Conservation (phyloP, 2,329 filamentous ascomycete species). For the Epichloe elymi region DNA sequence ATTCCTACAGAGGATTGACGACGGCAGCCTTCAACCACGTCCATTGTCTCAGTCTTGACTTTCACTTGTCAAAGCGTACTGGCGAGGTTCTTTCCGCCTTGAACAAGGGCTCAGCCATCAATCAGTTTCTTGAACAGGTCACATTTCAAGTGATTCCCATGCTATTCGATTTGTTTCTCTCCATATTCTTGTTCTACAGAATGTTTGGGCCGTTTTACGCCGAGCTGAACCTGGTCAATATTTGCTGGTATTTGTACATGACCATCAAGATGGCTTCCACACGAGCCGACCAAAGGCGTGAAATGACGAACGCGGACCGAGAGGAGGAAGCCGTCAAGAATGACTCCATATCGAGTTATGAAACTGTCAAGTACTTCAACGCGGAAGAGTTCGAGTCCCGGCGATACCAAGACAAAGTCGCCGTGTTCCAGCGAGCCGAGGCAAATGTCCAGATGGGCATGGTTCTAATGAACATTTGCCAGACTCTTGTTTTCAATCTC, state of each 20-base stretch:
- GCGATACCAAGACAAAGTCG: conserved; percentile 58
- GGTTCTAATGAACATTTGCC: conserved; percentile 68
- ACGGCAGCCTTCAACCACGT: conserved; percentile 96
- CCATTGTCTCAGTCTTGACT: conserved; percentile 86
- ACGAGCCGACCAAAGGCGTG: conserved; percentile 75
- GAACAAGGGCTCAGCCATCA: conserved; percentile 92
- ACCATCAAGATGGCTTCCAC: conserved; percentile 94
- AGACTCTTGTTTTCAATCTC: conserved; percentile 67
- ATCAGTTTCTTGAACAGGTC: conserved; percentile 89
- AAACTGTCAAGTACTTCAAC: conserved; percentile 87
- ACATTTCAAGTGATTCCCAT: conserved; percentile 94
- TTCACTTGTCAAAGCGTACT: conserved; percentile 91
- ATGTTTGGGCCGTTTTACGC: conserved; percentile 59
- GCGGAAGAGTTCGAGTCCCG: conserved; percentile 68
- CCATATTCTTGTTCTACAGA: conserved; percentile 64
- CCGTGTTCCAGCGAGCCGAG: conserved; percentile 59
- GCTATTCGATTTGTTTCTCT: conserved; percentile 77
- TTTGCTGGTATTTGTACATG: conserved; percentile 91
- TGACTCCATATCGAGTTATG: conserved; percentile 97
- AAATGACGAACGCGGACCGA: conserved; percentile 89
- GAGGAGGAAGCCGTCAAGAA: conserved; percentile 98
- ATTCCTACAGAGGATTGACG: conserved; percentile 87
- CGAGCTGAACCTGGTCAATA: conserved; percentile 77
- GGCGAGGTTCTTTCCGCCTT: conserved; percentile 91
- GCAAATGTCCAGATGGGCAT: conserved; percentile 65